Evolutionary conservation across 805 yeast species (phyloP).

Genomic region (Yarrowia phangngaensis): DNA sequence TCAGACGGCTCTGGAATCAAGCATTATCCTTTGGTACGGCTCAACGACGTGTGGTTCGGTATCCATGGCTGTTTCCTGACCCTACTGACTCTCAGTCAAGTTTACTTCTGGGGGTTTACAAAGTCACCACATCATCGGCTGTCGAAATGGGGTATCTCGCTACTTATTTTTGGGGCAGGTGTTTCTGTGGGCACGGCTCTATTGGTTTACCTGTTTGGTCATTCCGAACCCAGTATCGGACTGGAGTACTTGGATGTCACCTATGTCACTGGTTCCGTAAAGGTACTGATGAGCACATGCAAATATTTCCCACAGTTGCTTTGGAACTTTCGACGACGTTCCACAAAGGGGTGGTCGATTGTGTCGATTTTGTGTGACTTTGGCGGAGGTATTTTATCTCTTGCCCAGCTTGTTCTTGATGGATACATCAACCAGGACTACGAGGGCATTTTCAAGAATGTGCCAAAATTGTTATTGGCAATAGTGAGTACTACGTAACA

Average conservation of each 20-base stretch:
- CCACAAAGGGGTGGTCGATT: slow-evolving; percentile 48
- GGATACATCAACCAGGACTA: slow-evolving; percentile 40
- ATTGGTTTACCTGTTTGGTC: slow-evolving; percentile 30
- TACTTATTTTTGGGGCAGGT: slow-evolving; percentile 31
- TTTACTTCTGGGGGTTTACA: slow-evolving; percentile 40
- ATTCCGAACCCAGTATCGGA: slow-evolving; percentile 6
- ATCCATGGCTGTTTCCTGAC: slow-evolving; percentile 45
- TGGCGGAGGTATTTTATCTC: slow-evolving; percentile 44
- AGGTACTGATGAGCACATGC: slow-evolving; percentile 45
- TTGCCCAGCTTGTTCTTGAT: slow-evolving; percentile 44
- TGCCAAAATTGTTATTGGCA: slow-evolving; percentile 46
- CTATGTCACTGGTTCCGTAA: slow-evolving; percentile 44
- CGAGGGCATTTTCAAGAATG: slow-evolving; percentile 41
- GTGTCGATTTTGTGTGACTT: slow-evolving; percentile 44
- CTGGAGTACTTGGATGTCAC: slow-evolving; percentile 41
- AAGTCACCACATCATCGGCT: slow-evolving; percentile 37
- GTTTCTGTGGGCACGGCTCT: slow-evolving; percentile 31
- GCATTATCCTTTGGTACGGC: slow-evolving; percentile 43
- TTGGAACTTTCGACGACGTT: slow-evolving; percentile 43
- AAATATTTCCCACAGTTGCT: slow-evolving; percentile 50
- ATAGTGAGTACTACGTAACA: slow-evolving; percentile 36
- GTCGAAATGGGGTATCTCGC: slow-evolving; percentile 33
- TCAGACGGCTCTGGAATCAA: slow-evolving; percentile 3
- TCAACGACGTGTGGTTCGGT: slow-evolving; percentile 46
- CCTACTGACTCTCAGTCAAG: slow-evolving; percentile 41